These are phyloP conservation scores for Podaxis sp. DNA, from an alignment of 768 basidiomycete species.

Conservation along the genomic window DNA sequence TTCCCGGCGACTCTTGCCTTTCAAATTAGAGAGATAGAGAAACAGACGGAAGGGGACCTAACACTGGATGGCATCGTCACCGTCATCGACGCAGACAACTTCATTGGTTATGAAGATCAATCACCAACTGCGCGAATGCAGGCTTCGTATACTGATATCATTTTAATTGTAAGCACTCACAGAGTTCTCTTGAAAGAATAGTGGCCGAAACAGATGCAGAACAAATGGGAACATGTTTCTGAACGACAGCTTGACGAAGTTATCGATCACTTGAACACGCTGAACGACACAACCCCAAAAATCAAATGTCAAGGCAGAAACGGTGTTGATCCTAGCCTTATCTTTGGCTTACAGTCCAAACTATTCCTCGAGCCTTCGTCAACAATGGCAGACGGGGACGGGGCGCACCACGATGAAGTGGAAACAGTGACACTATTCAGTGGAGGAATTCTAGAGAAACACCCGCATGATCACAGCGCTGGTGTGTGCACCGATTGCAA, in stretches of 20 bases:
- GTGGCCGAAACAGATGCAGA: constrained; percentile 34
- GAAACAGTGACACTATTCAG: constrained; percentile 67
- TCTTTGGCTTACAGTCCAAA: constrained; percentile 90
- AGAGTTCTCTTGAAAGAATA: background rate
- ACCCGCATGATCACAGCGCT: background rate
- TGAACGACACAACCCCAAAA: constrained; percentile 90
- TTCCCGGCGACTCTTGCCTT: constrained; percentile 95
- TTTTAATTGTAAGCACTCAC: constrained; percentile 67
- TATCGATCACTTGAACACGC: constrained; percentile 80
- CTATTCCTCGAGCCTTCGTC: constrained; percentile 43
- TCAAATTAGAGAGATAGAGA: constrained; percentile 88
- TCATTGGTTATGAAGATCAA: constrained; percentile 87
- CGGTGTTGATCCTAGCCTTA: constrained; percentile 70
- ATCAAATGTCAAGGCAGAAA: constrained; percentile 59
- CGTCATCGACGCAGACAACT: constrained; percentile 89
- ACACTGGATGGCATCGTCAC: constrained; percentile 89
- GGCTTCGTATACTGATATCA: constrained; percentile 91
- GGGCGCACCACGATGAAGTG: constrained; percentile 74
- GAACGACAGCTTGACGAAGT: constrained; percentile 79
- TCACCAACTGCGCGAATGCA: constrained; percentile 91
- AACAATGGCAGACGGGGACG: constrained; percentile 10
- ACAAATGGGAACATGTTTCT: constrained; percentile 86
- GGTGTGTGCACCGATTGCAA: background rate
- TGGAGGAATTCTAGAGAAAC: constrained; percentile 24
- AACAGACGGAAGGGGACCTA: constrained; percentile 67